These are phyloP conservation scores for Aspergillus texensis DNA, from an alignment of 2,329 filamentous ascomycete species.

Conservation along the genomic window DNA sequence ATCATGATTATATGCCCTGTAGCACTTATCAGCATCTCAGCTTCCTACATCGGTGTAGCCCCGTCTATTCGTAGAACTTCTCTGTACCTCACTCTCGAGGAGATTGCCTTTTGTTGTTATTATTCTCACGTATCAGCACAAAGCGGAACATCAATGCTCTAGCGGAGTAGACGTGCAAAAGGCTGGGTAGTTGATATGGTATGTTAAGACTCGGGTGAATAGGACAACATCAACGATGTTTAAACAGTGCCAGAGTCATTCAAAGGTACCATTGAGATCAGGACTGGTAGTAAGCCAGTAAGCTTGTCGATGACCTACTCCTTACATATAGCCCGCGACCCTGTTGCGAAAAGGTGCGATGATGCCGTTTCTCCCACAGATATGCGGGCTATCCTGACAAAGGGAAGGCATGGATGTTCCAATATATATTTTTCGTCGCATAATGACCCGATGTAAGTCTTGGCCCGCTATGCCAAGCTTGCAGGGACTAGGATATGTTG, in stretches of 20 bases:
- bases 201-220: neutral
- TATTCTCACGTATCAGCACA: neutral
- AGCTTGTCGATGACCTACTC: neutral
- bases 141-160: fast-evolving
- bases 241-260: neutral
- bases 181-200: neutral
- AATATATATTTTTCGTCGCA: too few species aligned
- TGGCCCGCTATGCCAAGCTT: neutral
- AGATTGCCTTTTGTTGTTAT: neutral
- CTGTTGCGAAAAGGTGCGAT: neutral
- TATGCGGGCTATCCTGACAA: neutral
- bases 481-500: neutral
- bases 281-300: neutral
- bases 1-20: too few species aligned
- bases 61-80: neutral
- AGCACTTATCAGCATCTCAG: neutral
- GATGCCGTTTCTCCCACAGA: too few species aligned
- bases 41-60: neutral
- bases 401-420: neutral
- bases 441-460: neutral
- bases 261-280: neutral
- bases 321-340: neutral
- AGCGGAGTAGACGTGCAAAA: neutral
- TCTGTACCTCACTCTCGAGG: neutral
- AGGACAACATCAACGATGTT: neutral